A percentile compares a stretch with the other conserved stretches of the same genome.
phyloP scores from a whole-genome alignment of 2,329 filamentous ascomycete genomes.

The Neofusicoccum sp. region DNA sequence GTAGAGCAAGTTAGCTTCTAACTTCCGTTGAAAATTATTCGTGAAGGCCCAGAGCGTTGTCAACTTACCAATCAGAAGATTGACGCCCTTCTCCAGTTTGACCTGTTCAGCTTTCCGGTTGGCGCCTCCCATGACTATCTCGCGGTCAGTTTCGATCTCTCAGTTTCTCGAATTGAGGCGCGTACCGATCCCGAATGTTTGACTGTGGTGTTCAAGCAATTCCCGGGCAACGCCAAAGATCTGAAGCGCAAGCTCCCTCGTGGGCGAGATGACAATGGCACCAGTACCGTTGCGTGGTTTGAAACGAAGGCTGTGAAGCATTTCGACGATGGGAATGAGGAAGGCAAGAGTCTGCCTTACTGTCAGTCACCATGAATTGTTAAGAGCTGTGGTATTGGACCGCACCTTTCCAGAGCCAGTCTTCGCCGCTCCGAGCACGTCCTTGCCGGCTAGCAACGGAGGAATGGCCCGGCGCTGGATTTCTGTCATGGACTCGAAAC shows the following conservation, averaged over 20 bases:
- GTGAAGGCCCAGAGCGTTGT: too few relatives aligned
- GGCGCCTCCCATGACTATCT: conserved; percentile 87
- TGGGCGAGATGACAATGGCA: conserved; percentile 89
- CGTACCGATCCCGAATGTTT: conserved; percentile 94
- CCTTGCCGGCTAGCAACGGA: conserved; percentile 80
- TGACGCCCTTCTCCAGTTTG: conserved; percentile 91
- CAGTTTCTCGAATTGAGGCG: too few relatives aligned
- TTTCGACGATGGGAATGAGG: conserved; percentile 89
- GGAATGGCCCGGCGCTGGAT: conserved; percentile 88
- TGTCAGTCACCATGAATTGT: too few relatives aligned
- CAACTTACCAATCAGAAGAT: conserved; percentile 69
- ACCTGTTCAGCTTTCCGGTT: conserved; percentile 88
- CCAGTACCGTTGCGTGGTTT: conserved; percentile 92
- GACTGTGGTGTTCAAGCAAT: conserved; percentile 90
- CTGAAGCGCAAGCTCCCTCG: conserved; percentile 88
- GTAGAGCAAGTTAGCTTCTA: neutral
- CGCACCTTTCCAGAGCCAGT: conserved; percentile 79
- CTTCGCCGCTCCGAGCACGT: conserved; percentile 93
- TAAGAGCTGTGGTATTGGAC: neutral
- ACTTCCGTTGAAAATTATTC: too few relatives aligned
- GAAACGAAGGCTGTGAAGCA: conserved; percentile 85
- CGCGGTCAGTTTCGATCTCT: too few relatives aligned
- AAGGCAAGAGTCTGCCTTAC: conserved; percentile 72
- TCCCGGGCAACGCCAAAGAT: conserved; percentile 95
- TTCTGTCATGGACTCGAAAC: conserved; percentile 91